Evolutionary conservation across 2,329 filamentous ascomycete species (phyloP), one percentile per base, ranked within the genome.

Genomic region (Clonostachys byssicola): DNA sequence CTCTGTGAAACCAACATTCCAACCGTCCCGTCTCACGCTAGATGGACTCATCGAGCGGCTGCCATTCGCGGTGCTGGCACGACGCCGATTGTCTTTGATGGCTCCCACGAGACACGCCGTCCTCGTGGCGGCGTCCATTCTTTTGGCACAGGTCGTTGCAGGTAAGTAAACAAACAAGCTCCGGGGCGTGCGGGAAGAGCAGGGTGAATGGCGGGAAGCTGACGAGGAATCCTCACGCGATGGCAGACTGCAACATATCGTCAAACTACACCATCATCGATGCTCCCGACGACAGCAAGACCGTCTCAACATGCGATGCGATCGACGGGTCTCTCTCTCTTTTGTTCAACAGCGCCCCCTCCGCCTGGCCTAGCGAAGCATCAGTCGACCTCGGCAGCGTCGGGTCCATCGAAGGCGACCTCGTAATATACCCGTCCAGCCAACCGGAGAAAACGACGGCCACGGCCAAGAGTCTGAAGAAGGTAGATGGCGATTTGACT

Each of bases 291-390:
- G 53, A 48, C 10, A 43, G 43, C 44, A 47, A 54, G 13, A 41
- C 46, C 46, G 52, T 60, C 40, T 54, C 55, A 30, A 54, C 54
- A 4, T 60, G 58, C 43, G 53, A 44, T 43, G 50, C 52, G 10
- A 52, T 60, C 40, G 56, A 60, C 42, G 58, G 58, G 23, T 58
- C 58, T 12, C 40, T 60, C 34, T 60, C 58, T 9, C 51, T 60
- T 16, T 54, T 60, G 6, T 52, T 60, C 46, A 51, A 57, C 42
- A 52, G 51, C 40, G 42, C 52, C 18, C 56, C 56, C 3, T 54
- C 54, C 14, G 47, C 52, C 3, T 60, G 58, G 58, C 45, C 56
- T 14, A 53, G 56, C 30, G 47, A 54, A n/a, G 57, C 58, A 5
- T 35, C 54, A 0, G 49, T 60, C 44, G 58, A 60, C 36, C 51